Conservation (phyloP, 2,329 filamentous ascomycete genomes). For the Diaporthe vexans region DNA sequence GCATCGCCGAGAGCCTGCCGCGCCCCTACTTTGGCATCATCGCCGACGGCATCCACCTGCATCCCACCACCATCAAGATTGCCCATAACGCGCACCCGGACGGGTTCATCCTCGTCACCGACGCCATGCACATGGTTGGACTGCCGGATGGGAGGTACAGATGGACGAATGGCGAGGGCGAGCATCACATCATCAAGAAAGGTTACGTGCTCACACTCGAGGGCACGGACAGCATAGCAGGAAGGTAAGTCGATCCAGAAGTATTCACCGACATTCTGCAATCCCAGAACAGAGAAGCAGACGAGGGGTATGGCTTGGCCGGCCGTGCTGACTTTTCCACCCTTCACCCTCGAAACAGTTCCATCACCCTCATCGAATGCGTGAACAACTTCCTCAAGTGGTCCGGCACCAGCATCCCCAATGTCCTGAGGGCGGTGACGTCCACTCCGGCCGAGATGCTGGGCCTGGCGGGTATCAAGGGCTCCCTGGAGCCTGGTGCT, state of each 20-base stretch:
- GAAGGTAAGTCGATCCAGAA: slow-evolving; percentile 66
- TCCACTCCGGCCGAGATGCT: slow-evolving; percentile 84
- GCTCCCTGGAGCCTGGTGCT: slow-evolving; percentile 71
- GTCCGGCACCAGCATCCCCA: slow-evolving; percentile 77
- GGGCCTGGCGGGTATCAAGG: slow-evolving; percentile 76
- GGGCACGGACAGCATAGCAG: slow-evolving; percentile 83
- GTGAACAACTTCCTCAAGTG: slow-evolving; percentile 85
- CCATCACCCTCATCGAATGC: slow-evolving; percentile 83
- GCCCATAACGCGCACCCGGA: slow-evolving; percentile 88
- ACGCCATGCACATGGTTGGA: slow-evolving; percentile 90
- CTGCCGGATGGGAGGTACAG: slow-evolving; percentile 86
- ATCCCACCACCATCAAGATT: slow-evolving; percentile 89
- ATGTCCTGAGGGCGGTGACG: slow-evolving; percentile 81
- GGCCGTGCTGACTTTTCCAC: slow-evolving; percentile 17
- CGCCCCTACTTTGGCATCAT: slow-evolving; percentile 91
- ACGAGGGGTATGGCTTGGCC: background rate
- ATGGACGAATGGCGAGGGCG: slow-evolving; percentile 81
- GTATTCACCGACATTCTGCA: background rate
- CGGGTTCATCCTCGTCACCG: slow-evolving; percentile 90
- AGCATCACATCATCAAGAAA: slow-evolving; percentile 75
- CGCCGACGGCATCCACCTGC: slow-evolving; percentile 89
- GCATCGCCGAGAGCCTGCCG: slow-evolving; percentile 69
- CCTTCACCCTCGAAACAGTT: slow-evolving; percentile 56
- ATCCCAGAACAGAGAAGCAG: background rate
- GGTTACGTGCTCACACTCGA: slow-evolving; percentile 82